Evolutionary conservation across 169 alveolate species (phyloP).

Genomic region (Babesia caballi): DNA sequence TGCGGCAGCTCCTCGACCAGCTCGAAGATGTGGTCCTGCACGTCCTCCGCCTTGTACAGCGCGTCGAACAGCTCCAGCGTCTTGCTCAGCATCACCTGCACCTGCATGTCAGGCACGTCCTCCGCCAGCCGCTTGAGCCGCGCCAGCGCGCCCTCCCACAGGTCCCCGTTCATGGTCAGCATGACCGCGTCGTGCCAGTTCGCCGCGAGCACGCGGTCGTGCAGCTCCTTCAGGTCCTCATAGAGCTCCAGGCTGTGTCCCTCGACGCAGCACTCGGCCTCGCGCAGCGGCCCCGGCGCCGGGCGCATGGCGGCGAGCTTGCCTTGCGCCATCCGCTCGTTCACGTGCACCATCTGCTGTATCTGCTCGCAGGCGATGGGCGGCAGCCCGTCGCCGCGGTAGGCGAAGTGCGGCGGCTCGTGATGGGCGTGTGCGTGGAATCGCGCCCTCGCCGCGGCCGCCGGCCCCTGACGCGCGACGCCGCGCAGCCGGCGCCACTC

Average conservation of each 20-base stretch:
- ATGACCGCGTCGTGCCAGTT: slow-evolving; percentile 54
- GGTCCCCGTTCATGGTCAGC: slow-evolving; percentile 48
- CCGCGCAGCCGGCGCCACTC: neutral
- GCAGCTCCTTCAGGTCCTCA: slow-evolving; percentile 41
- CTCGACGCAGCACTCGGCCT: slow-evolving; percentile 28
- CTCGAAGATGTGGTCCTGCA: slow-evolving; percentile 63
- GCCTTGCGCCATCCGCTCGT: slow-evolving; percentile 44
- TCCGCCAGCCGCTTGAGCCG: slow-evolving; percentile 34
- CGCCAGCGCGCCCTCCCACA: slow-evolving; percentile 44
- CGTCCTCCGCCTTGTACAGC: slow-evolving; percentile 57
- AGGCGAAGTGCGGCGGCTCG: slow-evolving; percentile 62
- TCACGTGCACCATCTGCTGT: slow-evolving; percentile 56
- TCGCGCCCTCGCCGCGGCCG: neutral
- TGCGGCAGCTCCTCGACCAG: slow-evolving; percentile 49
- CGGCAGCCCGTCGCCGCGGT: slow-evolving; percentile 65
- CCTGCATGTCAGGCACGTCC: slow-evolving; percentile 58
- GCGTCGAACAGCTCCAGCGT: slow-evolving; percentile 57
- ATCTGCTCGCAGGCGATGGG: slow-evolving; percentile 37
- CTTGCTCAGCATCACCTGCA: slow-evolving; percentile 50
- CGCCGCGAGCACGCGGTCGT: slow-evolving; percentile 34
- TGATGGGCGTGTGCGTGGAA: slow-evolving; percentile 39
- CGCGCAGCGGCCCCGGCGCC: slow-evolving; percentile 21
- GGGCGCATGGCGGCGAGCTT: slow-evolving; percentile 34
- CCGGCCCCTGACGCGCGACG: too few relatives aligned
- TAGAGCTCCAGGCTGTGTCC: slow-evolving; percentile 29